Base-by-base conservation (phyloP, 2,329 filamentous ascomycete genomes). In the Sarocladium strictum region DNA sequence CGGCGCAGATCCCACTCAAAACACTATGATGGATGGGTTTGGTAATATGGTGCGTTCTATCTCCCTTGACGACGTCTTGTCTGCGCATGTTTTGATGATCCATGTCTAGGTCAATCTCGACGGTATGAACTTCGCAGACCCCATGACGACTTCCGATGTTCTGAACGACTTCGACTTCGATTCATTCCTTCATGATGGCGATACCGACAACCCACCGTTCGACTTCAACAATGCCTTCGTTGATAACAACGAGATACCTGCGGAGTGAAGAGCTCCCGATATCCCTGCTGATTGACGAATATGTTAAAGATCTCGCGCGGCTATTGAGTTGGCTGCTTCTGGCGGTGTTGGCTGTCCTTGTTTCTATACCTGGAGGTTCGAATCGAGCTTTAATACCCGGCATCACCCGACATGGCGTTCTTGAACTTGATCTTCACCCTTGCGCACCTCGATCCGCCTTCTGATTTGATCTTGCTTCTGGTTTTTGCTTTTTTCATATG, bases 101-200 rank as follows among this genome's bases (percentile, higher is more conserved):
- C 73, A 77, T 55, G 81, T 81, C 54, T 65, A 63, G 43, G 53
- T 60, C 38, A 29, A 29, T n/a, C 26, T 51, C 23, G 29, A 51
- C 35, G 29, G 17, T 19, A 76, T 85, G 68, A 79, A 79, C 55
- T 79, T 83, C 64, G 73, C 77, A 54, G 80, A 83, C 58, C 78
- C 81, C 2, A 65, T 78, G 24, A 72, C 73, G 57, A 74, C 76
- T 5, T 70, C 69, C 54, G 78, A 86, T 63, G 83, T 86, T 33
- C 72, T 87, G 49, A 82, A 81, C 61, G 83, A 85, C 59, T 87
- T 87, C 61, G 84, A 87, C 58, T 76, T 87, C 60, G 84, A 87
- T 66, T 85, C 83, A 1, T 87, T 87, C 72, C 70, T 87, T 7
- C 81, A 86, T 58, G 76, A 78, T 56, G 72, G 75, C 57, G 77